These are phyloP conservation scores for Neopestalotiopsis clavispora DNA, from an alignment of 2,329 filamentous ascomycete species.

Conservation along the genomic window DNA sequence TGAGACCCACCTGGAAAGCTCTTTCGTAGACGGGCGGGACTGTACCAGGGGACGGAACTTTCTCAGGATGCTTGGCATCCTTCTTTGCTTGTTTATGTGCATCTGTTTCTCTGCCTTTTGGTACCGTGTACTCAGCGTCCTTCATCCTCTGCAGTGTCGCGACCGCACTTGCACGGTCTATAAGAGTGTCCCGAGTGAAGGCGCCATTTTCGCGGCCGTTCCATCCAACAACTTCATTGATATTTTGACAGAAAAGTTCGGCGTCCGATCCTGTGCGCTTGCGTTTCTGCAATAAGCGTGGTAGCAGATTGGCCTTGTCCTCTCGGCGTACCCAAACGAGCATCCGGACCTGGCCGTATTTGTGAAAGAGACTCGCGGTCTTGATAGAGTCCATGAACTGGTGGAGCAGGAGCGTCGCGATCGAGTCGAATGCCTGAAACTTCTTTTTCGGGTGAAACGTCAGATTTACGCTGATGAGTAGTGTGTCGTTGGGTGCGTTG, in stretches of 20 bases:
- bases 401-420: conserved; percentile 62
- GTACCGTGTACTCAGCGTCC: conserved; percentile 45
- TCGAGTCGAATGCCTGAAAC: conserved; percentile 58
- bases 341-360: conserved; percentile 80
- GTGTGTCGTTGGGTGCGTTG: conserved; percentile 67
- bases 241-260: conserved; percentile 64
- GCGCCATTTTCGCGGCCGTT: conserved; percentile 33
- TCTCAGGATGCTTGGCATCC: conserved; percentile 38
- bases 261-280: conserved; percentile 61
- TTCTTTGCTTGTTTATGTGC: conserved; percentile 43
- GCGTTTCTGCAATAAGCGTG: conserved; percentile 61
- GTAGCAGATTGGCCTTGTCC: conserved; percentile 64
- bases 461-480: conserved; percentile 76
- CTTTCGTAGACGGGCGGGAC: conserved; percentile 21
- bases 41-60: conserved; percentile 20
- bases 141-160: conserved; percentile 52
- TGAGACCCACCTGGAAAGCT: conserved; percentile 34
- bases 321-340: conserved; percentile 72
- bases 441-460: conserved; percentile 55
- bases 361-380: conserved; percentile 66
- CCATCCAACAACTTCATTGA: conserved; percentile 61
- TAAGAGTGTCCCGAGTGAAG: conserved; percentile 47
- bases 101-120: conserved; percentile 47
- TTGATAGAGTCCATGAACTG: conserved; percentile 67
- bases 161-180: conserved; percentile 52